Base-by-base conservation (phyloP, 768 basidiomycete genomes). In the Kwoniella dejecticola region DNA sequence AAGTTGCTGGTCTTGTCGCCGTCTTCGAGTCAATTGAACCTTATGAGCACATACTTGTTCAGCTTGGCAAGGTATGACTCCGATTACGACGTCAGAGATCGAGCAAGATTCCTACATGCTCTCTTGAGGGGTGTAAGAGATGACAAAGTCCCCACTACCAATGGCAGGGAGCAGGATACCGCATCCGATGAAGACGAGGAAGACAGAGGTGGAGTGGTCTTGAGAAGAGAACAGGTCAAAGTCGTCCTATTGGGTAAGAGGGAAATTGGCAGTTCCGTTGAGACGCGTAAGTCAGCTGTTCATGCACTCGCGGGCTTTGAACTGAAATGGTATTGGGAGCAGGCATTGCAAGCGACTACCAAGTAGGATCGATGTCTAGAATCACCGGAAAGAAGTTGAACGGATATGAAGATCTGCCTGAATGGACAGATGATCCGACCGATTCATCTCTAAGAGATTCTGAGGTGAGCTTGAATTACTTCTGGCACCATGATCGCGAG, bases 11-110 rank as follows among this genome's bases (percentile, higher is more conserved):
- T 89, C 19, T 81, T 92, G 26, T 72, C 74, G 6, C 84, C 83
- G 71, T 73, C 55, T 81, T 81, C 19, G 0, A 77, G 74, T 1
- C 82, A 75, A 47, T 68, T 79, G 10, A 62, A 64, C 7, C 63
- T 75, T 0, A 68, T 82, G 49, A 44, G 68, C 3, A 72, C 82
- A 47, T 90, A 98, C 73, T 84, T 92, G 19, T 85, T 96, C 60
- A 84, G 85, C 1, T 84, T 96, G 19, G 94, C 92, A 1, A 84
- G 89, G 57, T 98, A 94, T 78, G 96, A 99, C 79, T 69, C 80
- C 19, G 86, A 89, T 71, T 95, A 90, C 78, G 91, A 96, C 70
- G 88, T 98, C 31, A 84, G 96, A 30, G 96, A 98, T 76, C 87
- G 94, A 24, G 87, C 86, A 4, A 84, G 95, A 52, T 88, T 92